Evolutionary conservation across 2,329 filamentous ascomycete genomes (phyloP).

Genomic region (Penicillium sp.): DNA sequence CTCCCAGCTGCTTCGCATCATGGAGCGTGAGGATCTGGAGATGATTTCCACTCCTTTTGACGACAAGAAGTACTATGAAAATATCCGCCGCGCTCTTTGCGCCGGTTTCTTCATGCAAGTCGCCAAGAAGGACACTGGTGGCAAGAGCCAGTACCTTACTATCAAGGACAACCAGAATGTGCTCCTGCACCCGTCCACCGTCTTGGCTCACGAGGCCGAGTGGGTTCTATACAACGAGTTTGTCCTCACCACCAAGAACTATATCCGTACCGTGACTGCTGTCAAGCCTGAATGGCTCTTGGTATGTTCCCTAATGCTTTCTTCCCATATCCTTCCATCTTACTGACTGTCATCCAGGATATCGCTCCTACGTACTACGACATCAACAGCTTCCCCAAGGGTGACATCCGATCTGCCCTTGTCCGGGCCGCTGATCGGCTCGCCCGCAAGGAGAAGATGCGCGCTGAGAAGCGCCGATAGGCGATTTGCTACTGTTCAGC

Average conservation of each 20-base stretch:
- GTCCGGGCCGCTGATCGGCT: slow-evolving; percentile 56
- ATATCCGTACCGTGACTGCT: slow-evolving; percentile 88
- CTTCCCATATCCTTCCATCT: neutral
- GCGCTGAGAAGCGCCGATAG: slow-evolving; percentile 39
- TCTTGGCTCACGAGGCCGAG: slow-evolving; percentile 82
- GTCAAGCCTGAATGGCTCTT: slow-evolving; percentile 93
- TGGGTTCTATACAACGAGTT: slow-evolving; percentile 99
- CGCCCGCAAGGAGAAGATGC: slow-evolving; percentile 54
- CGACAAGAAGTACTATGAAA: slow-evolving; percentile 96
- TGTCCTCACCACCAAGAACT: slow-evolving; percentile 96
- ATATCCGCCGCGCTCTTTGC: slow-evolving; percentile 88
- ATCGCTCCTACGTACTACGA: slow-evolving; percentile 95
- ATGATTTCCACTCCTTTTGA: slow-evolving; percentile 86
- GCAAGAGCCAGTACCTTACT: slow-evolving; percentile 83
- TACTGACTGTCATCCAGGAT: slow-evolving; percentile 58
- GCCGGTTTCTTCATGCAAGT: slow-evolving; percentile 99
- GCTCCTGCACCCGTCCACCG: slow-evolving; percentile 88
- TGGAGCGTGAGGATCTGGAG: slow-evolving; percentile 87
- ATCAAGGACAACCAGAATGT: slow-evolving; percentile 96
- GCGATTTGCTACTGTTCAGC: slow-evolving; percentile 9
- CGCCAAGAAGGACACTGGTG: slow-evolving; percentile 83
- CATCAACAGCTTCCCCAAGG: slow-evolving; percentile 74
- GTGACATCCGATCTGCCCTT: slow-evolving; percentile 73
- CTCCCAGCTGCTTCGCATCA: slow-evolving; percentile 86
- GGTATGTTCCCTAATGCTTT: slow-evolving; percentile 54